These are phyloP conservation scores for Lachnellula cervina DNA, from an alignment of 2,329 filamentous ascomycete genomes.

Conservation along the genomic window DNA sequence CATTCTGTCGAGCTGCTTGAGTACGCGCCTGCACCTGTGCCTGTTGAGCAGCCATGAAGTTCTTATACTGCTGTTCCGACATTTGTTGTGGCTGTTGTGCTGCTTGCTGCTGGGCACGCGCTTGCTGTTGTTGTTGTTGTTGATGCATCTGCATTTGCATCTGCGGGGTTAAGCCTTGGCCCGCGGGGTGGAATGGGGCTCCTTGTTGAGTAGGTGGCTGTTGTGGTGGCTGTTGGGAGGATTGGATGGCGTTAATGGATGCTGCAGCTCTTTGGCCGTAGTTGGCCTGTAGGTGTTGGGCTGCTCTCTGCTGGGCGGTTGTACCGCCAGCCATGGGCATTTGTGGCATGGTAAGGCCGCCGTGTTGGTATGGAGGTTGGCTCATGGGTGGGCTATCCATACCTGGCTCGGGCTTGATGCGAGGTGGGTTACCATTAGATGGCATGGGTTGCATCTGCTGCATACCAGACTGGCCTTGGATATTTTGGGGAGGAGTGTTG, in stretches of 20 bases:
- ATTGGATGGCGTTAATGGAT: conserved; percentile 58
- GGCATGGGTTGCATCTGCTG: conserved; percentile 18
- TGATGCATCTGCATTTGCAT: conserved; percentile 29
- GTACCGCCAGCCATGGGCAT: conserved; percentile 17
- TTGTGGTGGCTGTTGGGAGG: conserved; percentile 25
- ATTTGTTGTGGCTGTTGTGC: conserved; percentile 19
- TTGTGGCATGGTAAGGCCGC: conserved; percentile 27
- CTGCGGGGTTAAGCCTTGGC: not conserved
- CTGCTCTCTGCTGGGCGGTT: conserved; percentile 50
- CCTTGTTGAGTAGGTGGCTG: conserved; percentile 16
- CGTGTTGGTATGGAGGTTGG: conserved; percentile 14
- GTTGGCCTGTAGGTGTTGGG: conserved; percentile 51
- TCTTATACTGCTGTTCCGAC: conserved; percentile 25
- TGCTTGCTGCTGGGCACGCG: conserved; percentile 8
- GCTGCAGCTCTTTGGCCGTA: conserved; percentile 61
- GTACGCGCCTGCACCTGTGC: conserved; percentile 33
- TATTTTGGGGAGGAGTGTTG: conserved; percentile 17
- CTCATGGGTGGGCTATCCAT: conserved; percentile 22
- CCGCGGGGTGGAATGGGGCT: too few species aligned
- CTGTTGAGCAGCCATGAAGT: conserved; percentile 29
- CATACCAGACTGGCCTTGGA: conserved; percentile 13
- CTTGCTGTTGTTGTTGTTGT: conserved; percentile 30
- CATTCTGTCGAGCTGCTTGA: conserved; percentile 33
- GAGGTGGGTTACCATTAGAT: conserved; percentile 24
- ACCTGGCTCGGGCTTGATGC: conserved; percentile 42